Percentiles rank a stretch among this genome's conserved stretches.
Evolutionary conservation across 768 basidiomycete species (phyloP).

Genomic region (Suillus fuscotomentosus): DNA sequence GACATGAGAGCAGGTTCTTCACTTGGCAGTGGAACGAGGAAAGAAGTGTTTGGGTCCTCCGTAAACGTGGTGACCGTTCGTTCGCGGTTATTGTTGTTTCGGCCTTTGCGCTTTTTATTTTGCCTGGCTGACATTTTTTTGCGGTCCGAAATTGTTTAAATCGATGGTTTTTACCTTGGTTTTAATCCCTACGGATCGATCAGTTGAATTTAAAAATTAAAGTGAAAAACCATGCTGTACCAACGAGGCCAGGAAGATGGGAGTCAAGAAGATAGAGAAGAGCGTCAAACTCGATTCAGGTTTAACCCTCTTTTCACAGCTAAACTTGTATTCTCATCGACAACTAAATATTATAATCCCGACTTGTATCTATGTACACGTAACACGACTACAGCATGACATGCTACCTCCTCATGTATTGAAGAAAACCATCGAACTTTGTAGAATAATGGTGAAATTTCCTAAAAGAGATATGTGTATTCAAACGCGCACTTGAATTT

Average conservation of each 20-base stretch:
- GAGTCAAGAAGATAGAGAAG: conserved; percentile 6
- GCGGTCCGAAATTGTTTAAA: conserved; percentile 9
- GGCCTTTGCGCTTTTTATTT: conserved; percentile 63
- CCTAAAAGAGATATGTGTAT: neutral
- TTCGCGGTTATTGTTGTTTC: conserved; percentile 55
- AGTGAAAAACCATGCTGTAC: neutral
- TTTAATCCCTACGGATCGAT: conserved; percentile 6
- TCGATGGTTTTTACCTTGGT: neutral
- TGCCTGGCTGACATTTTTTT: conserved; percentile 53
- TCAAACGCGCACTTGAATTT: conserved; percentile 2
- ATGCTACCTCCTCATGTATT: neutral
- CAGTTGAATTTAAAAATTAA: conserved; percentile 5
- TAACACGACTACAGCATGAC: no score
- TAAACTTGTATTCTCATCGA: no score
- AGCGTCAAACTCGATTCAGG: neutral
- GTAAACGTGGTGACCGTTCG: conserved; percentile 70
- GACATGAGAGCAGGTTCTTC: conserved; percentile 49
- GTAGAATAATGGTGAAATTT: neutral
- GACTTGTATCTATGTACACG: no score
- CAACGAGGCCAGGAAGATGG: neutral
- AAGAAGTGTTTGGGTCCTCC: conserved; percentile 53
- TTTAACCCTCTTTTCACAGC: neutral
- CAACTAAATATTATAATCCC: neutral
- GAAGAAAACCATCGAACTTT: conserved; percentile 2
- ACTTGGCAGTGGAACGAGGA: conserved; percentile 48